Conservation (phyloP, 2,329 filamentous ascomycete genomes). For the Trichophyton verrucosum region DNA sequence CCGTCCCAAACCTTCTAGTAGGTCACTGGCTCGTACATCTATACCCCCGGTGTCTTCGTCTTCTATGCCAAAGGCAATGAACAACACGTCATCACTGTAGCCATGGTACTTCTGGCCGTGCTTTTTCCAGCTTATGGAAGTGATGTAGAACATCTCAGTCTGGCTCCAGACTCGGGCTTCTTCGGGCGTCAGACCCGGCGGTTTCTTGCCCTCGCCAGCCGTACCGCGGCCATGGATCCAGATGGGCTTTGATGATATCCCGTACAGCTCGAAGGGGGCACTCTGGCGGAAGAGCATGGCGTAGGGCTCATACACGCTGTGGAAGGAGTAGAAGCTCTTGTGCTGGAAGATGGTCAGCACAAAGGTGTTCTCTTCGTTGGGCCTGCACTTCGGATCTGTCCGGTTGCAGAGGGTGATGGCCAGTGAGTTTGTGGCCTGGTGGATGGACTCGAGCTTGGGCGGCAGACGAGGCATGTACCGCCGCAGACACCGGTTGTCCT, state of each 20-base stretch:
- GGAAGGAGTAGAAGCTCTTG: constrained; percentile 39
- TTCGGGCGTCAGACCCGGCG: constrained; percentile 7
- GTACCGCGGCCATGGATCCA: constrained; percentile 43
- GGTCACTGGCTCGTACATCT: constrained; percentile 40
- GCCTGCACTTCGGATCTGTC: constrained; percentile 33
- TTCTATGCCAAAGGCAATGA: constrained; percentile 46
- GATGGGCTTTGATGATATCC: constrained; percentile 39
- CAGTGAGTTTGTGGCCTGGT: constrained; percentile 50
- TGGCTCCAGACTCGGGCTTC: constrained; percentile 17
- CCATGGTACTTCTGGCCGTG: constrained; percentile 41
- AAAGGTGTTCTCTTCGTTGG: constrained; percentile 40
- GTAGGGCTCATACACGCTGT: constrained; percentile 46
- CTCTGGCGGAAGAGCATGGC: constrained; percentile 39
- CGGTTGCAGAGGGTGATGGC: constrained; percentile 43
- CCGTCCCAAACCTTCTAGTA: constrained; percentile 33
- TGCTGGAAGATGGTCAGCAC: constrained; percentile 45
- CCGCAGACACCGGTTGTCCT: constrained; percentile 37
- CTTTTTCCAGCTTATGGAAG: constrained; percentile 44
- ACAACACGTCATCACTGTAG: constrained; percentile 44
- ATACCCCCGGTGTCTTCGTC: constrained; percentile 39
- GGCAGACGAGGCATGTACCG: constrained; percentile 34
- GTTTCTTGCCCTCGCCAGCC: constrained; percentile 19
- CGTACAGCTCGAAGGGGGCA: constrained; percentile 41
- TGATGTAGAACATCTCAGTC: constrained; percentile 48
- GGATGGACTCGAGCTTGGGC: constrained; percentile 35